Evolutionary conservation across 2,329 filamentous ascomycete genomes (phyloP).

Genomic region (Emmonsia crescens): DNA sequence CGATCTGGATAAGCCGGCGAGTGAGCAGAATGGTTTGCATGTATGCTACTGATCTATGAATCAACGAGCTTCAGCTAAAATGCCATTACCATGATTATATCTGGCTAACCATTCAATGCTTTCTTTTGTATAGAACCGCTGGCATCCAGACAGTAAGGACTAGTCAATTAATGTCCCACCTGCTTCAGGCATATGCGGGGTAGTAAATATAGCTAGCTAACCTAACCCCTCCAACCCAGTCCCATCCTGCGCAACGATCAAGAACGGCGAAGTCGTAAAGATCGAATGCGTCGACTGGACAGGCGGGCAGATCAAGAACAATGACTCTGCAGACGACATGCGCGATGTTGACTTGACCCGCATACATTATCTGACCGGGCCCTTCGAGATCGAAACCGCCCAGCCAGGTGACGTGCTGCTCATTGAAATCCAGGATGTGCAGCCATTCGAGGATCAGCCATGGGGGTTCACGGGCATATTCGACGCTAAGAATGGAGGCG

Average conservation of each 20-base stretch:
- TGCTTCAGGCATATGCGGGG: not conserved
- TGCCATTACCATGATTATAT: not conserved
- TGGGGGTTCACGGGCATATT: conserved; percentile 91
- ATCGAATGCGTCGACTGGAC: conserved; percentile 84
- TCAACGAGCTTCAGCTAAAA: not conserved
- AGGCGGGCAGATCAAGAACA: conserved; percentile 72
- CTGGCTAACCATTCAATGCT: conserved; percentile 8
- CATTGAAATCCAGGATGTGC: conserved; percentile 86
- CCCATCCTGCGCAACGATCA: conserved; percentile 60
- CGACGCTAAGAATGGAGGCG: conserved; percentile 68
- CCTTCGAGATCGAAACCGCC: conserved; percentile 75
- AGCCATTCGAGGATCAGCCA: conserved; percentile 72
- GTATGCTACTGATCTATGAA: conserved; percentile 37
- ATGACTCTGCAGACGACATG: conserved; percentile 81
- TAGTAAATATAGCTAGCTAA: not conserved
- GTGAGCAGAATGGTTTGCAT: conserved; percentile 59
- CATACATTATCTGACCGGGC: conserved; percentile 80
- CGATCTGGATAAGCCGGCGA: conserved; percentile 59
- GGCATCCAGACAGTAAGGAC: conserved; percentile 77
- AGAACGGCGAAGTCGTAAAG: conserved; percentile 78
- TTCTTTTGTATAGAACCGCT: conserved; percentile 57
- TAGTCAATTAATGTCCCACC: no score
- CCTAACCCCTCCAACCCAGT: conserved; percentile 41
- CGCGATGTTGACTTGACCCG: conserved; percentile 72
- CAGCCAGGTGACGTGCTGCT: conserved; percentile 76